Evolutionary conservation across 306 rosid species (phyloP).

Genomic region (Myrica gale): DNA sequence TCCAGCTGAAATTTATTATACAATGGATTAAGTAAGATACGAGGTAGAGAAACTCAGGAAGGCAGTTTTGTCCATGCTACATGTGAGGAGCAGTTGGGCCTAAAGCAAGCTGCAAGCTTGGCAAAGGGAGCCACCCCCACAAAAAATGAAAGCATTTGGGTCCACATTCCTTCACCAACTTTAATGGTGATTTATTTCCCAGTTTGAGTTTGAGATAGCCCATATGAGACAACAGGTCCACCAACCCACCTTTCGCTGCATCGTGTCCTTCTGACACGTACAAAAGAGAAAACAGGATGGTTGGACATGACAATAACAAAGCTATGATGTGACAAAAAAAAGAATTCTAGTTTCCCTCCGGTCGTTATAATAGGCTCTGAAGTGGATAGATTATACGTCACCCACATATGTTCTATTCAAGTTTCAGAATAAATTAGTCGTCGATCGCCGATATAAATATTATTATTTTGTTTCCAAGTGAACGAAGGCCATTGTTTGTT

Average conservation of each 20-base stretch:
- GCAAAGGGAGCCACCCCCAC: neutral
- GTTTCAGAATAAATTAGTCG: no score
- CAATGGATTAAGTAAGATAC: no score
- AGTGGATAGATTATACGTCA: no score
- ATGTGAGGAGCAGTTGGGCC: conserved; percentile 38
- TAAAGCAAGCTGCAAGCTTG: neutral
- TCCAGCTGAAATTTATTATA: no score
- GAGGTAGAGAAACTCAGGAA: no score
- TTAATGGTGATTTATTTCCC: conserved; percentile 5
- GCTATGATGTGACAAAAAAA: neutral
- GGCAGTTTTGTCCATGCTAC: neutral
- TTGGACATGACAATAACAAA: neutral
- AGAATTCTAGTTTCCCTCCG: neutral
- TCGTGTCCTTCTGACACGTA: neutral
- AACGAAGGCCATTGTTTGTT: no score
- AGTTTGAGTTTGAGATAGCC: neutral
- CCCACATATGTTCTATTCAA: no score
- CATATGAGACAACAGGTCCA: conserved; percentile 29
- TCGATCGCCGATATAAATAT: no score
- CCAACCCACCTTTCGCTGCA: neutral
- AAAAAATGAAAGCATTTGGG: conserved; percentile 20
- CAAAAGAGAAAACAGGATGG: neutral
- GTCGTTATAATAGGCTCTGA: neutral
- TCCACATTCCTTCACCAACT: conserved; percentile 32
- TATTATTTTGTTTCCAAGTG: no score